A percentile compares a stretch with the other conserved stretches of the same genome.
Evolutionary conservation across 306 rosid species (phyloP).

Genomic region (Lathyrus tuberosus): DNA sequence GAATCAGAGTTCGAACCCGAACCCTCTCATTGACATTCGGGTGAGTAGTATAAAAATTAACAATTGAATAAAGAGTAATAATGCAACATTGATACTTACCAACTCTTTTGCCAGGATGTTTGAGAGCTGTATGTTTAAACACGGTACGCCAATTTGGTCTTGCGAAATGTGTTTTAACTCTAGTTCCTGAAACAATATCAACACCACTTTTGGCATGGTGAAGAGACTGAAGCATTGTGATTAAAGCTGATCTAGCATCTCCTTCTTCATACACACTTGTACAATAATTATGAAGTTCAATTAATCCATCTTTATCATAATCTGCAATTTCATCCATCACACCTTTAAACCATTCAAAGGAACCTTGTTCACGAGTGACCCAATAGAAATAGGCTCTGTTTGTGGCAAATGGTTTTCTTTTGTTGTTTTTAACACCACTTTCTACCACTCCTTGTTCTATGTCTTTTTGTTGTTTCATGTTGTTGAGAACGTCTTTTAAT

Average conservation of each 20-base stretch:
- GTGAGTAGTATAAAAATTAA: neutral
- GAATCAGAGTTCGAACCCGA: neutral
- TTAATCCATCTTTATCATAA: constrained; percentile 59
- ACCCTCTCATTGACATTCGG: no score
- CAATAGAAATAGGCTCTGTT: constrained; percentile 86
- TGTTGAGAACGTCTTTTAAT: constrained; percentile 77
- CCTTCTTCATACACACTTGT: constrained; percentile 94
- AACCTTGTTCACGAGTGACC: constrained; percentile 94
- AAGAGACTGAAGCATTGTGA: constrained; percentile 84
- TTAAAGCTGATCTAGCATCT: constrained; percentile 82
- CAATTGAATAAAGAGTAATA: constrained; percentile 9
- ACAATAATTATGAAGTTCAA: constrained; percentile 84
- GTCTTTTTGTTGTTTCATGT: constrained; percentile 67
- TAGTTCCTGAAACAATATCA: constrained; percentile 80
- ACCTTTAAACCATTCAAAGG: constrained; percentile 86
- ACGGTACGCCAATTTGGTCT: constrained; percentile 85
- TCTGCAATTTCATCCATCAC: constrained; percentile 89
- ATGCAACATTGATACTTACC: constrained; percentile 55
- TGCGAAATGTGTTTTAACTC: constrained; percentile 84
- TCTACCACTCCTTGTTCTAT: constrained; percentile 53
- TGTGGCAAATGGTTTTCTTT: constrained; percentile 66
- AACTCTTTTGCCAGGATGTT: constrained; percentile 66
- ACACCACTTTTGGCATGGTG: constrained; percentile 83
- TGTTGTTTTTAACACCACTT: constrained; percentile 43
- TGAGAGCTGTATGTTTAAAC: constrained; percentile 62